These are phyloP conservation scores for Mycena crocata DNA, from an alignment of 768 basidiomycete species.

Conservation along the genomic window DNA sequence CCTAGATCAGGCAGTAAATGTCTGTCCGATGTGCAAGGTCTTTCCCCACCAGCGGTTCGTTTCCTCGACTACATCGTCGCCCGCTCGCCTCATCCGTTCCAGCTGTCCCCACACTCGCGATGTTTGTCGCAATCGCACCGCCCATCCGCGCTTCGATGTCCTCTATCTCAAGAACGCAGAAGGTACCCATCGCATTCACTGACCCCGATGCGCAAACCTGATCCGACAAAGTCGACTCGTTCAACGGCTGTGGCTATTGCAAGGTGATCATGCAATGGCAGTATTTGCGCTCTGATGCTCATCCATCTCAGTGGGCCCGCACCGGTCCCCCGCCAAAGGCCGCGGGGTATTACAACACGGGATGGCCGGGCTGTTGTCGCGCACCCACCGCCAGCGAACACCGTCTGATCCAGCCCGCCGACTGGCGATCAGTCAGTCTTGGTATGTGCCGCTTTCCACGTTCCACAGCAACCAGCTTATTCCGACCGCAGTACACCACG, in stretches of 20 bases:
- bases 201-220: conserved; percentile 28
- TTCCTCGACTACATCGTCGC: background rate
- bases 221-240: conserved; percentile 71
- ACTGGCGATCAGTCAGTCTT: conserved; percentile 84
- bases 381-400: conserved; percentile 71
- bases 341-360: conserved; percentile 73
- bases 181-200: conserved; percentile 57
- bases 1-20: conserved; percentile 71
- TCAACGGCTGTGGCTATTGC: conserved; percentile 92
- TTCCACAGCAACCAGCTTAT: conserved; percentile 11
- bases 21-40: conserved; percentile 89
- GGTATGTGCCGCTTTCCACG: conserved; percentile 20
- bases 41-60: conserved; percentile 73
- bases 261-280: conserved; percentile 63
- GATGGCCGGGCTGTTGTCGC: conserved; percentile 94
- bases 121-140: conserved; percentile 77
- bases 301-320: conserved; percentile 72
- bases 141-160: conserved; percentile 83
- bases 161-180: conserved; percentile 89
- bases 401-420: conserved; percentile 72
- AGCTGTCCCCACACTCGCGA: conserved; percentile 85
- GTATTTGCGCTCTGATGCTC: conserved; percentile 35
- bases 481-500: conserved; percentile 61
- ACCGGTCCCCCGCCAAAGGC: conserved; percentile 65
- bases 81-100: conserved; percentile 37